Base-by-base conservation (phyloP, 2,329 filamentous ascomycete genomes). In the Exophiala alcalophila region DNA sequence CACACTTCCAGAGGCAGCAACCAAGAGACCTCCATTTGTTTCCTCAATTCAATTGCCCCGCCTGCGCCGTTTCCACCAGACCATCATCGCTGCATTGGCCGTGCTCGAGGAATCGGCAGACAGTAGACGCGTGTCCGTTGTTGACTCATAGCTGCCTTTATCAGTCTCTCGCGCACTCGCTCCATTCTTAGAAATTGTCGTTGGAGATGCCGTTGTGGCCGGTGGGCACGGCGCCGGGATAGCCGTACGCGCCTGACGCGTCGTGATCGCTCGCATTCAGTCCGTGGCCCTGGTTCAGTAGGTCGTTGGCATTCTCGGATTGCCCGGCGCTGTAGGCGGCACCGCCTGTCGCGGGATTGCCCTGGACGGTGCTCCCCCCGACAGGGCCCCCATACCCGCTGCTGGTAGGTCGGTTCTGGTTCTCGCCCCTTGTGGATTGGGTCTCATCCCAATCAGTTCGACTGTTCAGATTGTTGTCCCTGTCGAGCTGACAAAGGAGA, bases 381-480 rank as follows among this genome's bases (percentile, higher is more conserved):
- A 64, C 62, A 7, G 63, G 62, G 14, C 64, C 64, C 24, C 65
- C 66, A 42, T 54, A 54, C 16, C 68, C 69, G 57, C 69, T 71
- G 61, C 69, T 70, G 41, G 69, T 59, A 49, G 73, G 73, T 61
- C 78, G 75, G 64, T 72, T 74, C 65, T 80, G 77, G 62, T 77
- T 79, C 50, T 78, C 74, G 41, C 81, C 81, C 57, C 83, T 75
- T 66, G 85, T 84, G 56, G 87, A 85, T 70, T 92, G 84, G 54
- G 85, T 88, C 83, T 91, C 70, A 72, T 67, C 64, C 63, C 65
- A 71, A 67, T 73, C 62, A 72, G 67, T 67, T 71, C 60, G 62
- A 65, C 41, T 65, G 68, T 67, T 70, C 66, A 72, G 63, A 71
- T 63, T 64, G 58, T 58, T 57, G 20, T 65, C 63, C 66, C 63